A percentile compares a stretch with the other conserved stretches of the same genome.
Evolutionary conservation across 2,329 filamentous ascomycete species (phyloP).

Genomic region (Verticillium alfalfae): DNA sequence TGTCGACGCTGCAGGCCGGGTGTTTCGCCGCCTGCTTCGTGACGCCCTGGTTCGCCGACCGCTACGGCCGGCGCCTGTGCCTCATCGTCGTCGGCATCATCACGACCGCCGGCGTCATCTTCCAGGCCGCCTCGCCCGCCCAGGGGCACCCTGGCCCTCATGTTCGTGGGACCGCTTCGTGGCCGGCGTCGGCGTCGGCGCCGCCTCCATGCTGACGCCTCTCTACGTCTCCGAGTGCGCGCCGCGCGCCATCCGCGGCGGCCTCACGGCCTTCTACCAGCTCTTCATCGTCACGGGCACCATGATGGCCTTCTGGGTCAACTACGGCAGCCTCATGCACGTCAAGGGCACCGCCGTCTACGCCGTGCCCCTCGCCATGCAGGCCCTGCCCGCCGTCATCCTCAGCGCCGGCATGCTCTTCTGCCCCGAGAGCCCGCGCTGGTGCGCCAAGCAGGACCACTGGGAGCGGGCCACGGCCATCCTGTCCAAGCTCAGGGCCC

Average conservation of each 20-base stretch:
- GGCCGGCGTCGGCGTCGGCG: slow-evolving; percentile 43
- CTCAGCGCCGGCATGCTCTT: slow-evolving; percentile 56
- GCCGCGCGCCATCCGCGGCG: slow-evolving; percentile 43
- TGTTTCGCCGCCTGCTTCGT: slow-evolving; percentile 60
- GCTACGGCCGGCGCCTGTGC: slow-evolving; percentile 46
- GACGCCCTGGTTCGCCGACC: slow-evolving; percentile 47
- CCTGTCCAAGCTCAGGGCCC: slow-evolving; percentile 44
- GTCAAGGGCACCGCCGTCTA: slow-evolving; percentile 43
- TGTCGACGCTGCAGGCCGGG: slow-evolving; percentile 65
- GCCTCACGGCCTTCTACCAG: slow-evolving; percentile 45
- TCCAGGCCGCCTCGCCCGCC: slow-evolving; percentile 45
- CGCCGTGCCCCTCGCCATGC: slow-evolving; percentile 58
- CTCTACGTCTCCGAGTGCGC: slow-evolving; percentile 44
- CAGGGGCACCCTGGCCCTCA: slow-evolving; percentile 49
- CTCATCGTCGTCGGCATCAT: slow-evolving; percentile 53
- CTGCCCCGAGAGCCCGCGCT: slow-evolving; percentile 59
- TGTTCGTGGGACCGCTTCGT: slow-evolving; percentile 62
- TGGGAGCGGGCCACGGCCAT: slow-evolving; percentile 58
- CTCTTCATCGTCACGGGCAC: slow-evolving; percentile 40
- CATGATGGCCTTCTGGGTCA: slow-evolving; percentile 45
- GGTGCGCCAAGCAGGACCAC: slow-evolving; percentile 61
- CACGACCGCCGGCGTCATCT: slow-evolving; percentile 55
- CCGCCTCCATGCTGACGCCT: slow-evolving; percentile 38
- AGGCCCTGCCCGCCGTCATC: slow-evolving; percentile 51
- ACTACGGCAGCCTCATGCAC: slow-evolving; percentile 45